These are phyloP conservation scores for Fusarium heterosporum DNA, from an alignment of 2,329 filamentous ascomycete species.

Conservation along the genomic window DNA sequence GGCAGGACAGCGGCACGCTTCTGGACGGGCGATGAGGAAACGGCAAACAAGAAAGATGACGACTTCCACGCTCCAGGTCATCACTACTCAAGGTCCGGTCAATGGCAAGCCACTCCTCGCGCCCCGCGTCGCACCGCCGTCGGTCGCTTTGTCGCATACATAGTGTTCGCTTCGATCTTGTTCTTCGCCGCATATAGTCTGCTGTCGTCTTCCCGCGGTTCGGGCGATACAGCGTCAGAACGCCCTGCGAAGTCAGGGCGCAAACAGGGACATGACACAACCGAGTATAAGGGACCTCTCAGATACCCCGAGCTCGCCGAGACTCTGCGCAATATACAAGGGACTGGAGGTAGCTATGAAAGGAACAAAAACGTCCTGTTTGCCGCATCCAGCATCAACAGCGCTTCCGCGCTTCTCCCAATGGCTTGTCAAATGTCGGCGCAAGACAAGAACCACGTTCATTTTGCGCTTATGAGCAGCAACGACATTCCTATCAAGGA, in stretches of 20 bases:
- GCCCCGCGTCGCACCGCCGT: constrained; percentile 64
- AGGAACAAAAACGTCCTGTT: constrained; percentile 82
- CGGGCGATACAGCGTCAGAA: constrained; percentile 20
- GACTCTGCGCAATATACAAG: constrained; percentile 70
- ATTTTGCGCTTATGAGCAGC: constrained; percentile 82
- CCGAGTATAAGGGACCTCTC: constrained; percentile 74
- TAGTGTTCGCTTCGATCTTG: constrained; percentile 67
- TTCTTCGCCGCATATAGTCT: constrained; percentile 59
- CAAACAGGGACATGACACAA: constrained; percentile 49
- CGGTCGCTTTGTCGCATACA: constrained; percentile 62
- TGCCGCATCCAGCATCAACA: constrained; percentile 78
- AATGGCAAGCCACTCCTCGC: constrained; percentile 57
- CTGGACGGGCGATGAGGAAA: constrained; percentile 65
- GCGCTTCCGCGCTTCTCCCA: constrained; percentile 78
- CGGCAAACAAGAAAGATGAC: constrained; percentile 69
- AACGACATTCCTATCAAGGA: constrained; percentile 76
- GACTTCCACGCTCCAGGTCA: constrained; percentile 55
- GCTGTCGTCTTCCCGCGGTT: constrained; percentile 49
- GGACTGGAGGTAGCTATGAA: constrained; percentile 62
- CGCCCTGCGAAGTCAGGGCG: constrained; percentile 5
- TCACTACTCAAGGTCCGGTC: constrained; percentile 45
- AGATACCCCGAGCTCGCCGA: constrained; percentile 73
- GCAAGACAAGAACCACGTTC: constrained; percentile 77
- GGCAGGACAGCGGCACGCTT: constrained; percentile 52
- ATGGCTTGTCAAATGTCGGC: constrained; percentile 88